Conservation (phyloP, 345 rosid species). For the Arabidopsis arenosa region DNA sequence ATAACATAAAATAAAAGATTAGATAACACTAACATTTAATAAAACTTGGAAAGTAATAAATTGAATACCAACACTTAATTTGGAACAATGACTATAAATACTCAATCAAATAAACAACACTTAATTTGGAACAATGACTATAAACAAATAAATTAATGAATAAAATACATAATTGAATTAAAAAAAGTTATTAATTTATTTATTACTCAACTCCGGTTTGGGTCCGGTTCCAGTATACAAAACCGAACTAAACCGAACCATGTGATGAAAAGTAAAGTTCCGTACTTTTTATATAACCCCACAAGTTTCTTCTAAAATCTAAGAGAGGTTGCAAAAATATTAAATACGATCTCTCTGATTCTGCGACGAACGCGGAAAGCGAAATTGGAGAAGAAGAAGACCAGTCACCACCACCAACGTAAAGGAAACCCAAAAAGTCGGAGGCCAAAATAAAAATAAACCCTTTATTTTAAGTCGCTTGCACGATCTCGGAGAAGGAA, state of each 20-base stretch:
- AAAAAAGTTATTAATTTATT: too few species aligned
- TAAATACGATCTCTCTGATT: conserved; percentile 29
- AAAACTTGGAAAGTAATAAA: not conserved
- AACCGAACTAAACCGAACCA: too few species aligned
- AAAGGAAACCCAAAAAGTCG: not conserved
- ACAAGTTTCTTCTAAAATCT: conserved; percentile 36
- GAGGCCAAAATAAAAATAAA: not conserved
- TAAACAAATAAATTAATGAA: not conserved
- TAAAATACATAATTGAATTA: too few species aligned
- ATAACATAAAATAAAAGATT: too few species aligned
- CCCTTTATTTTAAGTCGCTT: conserved; percentile 25
- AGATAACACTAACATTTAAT: not conserved
- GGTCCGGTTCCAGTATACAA: too few species aligned
- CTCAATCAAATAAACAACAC: not conserved
- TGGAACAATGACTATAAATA: not conserved
- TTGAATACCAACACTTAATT: not conserved
- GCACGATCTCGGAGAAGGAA: conserved; percentile 41
- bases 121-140: not conserved
- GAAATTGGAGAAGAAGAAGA: conserved; percentile 36
- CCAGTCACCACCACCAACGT: conserved; percentile 34
- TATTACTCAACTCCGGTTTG: not conserved
- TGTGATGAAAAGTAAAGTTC: too few species aligned
- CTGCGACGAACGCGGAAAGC: conserved; percentile 41
- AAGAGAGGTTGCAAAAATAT: conserved; percentile 20
- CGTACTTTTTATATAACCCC: conserved; percentile 16